Conservation (phyloP, 164 flowering plant species). For the Brasenia schreberi region DNA sequence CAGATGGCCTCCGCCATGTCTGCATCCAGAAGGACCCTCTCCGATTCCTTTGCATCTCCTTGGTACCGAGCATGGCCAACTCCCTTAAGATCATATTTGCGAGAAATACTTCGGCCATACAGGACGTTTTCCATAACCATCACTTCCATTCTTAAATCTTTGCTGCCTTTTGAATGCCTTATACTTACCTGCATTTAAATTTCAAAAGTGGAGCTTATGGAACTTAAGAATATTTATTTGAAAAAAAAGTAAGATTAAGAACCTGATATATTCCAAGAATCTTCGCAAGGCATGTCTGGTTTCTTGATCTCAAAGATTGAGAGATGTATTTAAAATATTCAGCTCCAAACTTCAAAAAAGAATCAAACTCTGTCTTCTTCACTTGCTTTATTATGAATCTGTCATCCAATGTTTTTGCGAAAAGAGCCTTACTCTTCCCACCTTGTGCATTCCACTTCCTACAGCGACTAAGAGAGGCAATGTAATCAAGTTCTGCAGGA, state of each 20-base stretch:
- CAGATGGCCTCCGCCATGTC: slow-evolving; percentile 83
- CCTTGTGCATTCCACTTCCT: slow-evolving; percentile 91
- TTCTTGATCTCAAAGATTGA: slow-evolving; percentile 45
- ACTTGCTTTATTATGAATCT: slow-evolving; percentile 84
- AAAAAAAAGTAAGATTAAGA: slow-evolving; percentile 1
- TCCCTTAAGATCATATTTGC: slow-evolving; percentile 92
- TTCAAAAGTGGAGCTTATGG: not conserved
- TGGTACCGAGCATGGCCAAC: slow-evolving; percentile 60
- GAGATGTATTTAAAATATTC: slow-evolving; percentile 71
- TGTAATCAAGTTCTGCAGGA: slow-evolving; percentile 62
- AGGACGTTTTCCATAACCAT: slow-evolving; percentile 94
- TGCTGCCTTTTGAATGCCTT: slow-evolving; percentile 51
- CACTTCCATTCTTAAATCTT: slow-evolving; percentile 54
- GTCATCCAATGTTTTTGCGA: slow-evolving; percentile 90
- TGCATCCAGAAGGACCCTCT: slow-evolving; percentile 66
- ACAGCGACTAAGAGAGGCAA: slow-evolving; percentile 85
- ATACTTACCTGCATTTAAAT: slow-evolving; percentile 43
- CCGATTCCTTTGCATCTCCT: slow-evolving; percentile 27
- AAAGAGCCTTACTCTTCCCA: slow-evolving; percentile 84
- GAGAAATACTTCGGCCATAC: slow-evolving; percentile 48
- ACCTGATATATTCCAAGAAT: slow-evolving; percentile 96
- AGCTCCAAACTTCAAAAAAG: slow-evolving; percentile 68
- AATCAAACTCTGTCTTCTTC: slow-evolving; percentile 71
- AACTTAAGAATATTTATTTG: not conserved
- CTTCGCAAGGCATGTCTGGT: slow-evolving; percentile 90